These are phyloP conservation scores for Blakeslea trispora DNA, from an alignment of 371 early-diverging fungal genomes.

Conservation along the genomic window DNA sequence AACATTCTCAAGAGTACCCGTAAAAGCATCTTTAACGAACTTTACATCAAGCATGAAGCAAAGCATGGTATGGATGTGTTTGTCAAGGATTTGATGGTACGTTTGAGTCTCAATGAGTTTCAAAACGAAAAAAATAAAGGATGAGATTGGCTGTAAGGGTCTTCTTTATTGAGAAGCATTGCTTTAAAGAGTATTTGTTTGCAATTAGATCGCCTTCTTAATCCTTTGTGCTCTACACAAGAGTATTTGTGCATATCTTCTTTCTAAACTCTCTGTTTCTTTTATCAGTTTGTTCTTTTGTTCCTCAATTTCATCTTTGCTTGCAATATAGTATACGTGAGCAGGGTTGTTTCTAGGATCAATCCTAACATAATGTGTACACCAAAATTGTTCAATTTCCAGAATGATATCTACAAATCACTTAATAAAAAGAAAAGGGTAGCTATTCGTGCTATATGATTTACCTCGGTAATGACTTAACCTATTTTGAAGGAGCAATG, in stretches of 20 bases:
- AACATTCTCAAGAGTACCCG: constrained; percentile 33
- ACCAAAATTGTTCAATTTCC: constrained; percentile 22
- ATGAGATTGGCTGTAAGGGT: background rate
- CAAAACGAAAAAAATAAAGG: constrained; percentile 11
- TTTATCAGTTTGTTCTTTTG: too few relatives aligned
- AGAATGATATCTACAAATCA: constrained; percentile 14
- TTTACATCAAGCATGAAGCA: constrained; percentile 29
- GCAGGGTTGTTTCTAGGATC: constrained; percentile 16
- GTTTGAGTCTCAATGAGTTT: constrained; percentile 27
- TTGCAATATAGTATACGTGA: constrained; percentile 14
- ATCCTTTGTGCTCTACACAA: too few relatives aligned
- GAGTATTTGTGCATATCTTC: too few relatives aligned
- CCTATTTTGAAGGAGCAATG: background rate
- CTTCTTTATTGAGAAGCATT: too few relatives aligned
- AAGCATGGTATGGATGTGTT: constrained; percentile 31
- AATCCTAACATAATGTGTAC: background rate
- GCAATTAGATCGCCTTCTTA: too few relatives aligned
- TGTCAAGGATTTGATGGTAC: constrained; percentile 31
- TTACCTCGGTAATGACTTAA: constrained; percentile 15
- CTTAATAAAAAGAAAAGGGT: background rate
- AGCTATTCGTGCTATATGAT: too few relatives aligned
- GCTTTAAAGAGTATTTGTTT: too few relatives aligned
- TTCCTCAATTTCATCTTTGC: background rate
- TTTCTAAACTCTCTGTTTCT: too few relatives aligned
- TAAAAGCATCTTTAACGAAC: constrained; percentile 24